Percentiles rank a stretch among this genome's conserved stretches.
Evolutionary conservation across 1,139 yeast genomes (phyloP).

Genomic region (Debaryomyces coudertii): DNA sequence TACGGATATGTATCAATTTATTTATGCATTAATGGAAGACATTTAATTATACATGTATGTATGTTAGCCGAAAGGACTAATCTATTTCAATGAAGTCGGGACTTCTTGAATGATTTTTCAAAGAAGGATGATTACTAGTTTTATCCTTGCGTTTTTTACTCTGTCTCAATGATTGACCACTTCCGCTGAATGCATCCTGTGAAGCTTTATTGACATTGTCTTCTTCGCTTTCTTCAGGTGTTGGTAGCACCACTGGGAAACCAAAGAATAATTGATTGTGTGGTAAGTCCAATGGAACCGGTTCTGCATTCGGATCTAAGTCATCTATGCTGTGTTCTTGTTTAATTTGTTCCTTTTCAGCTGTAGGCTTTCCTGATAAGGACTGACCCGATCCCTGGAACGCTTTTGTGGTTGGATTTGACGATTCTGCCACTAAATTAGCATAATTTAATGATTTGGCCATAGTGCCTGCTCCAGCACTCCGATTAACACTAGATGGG

Average conservation of each 20-base stretch:
- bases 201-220: conserved; percentile 25
- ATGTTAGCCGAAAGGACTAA: conserved; percentile 25
- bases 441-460: conserved; percentile 75
- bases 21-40: background rate
- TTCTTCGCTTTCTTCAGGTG: conserved; percentile 44
- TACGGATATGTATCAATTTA: conserved; percentile 2
- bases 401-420: conserved; percentile 22
- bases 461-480: conserved; percentile 73
- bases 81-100: conserved; percentile 85
- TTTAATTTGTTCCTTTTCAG: conserved; percentile 18
- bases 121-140: conserved; percentile 41
- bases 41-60: conserved; percentile 6
- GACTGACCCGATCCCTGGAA: conserved; percentile 73
- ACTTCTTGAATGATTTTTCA: conserved; percentile 57
- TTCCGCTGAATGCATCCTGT: conserved; percentile 52
- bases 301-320: conserved; percentile 57
- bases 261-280: conserved; percentile 92
- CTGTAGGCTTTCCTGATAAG: conserved; percentile 63
- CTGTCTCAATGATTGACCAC: conserved; percentile 73
- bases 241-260: conserved; percentile 80
- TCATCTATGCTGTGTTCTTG: conserved; percentile 35
- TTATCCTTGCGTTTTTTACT: conserved; percentile 73
- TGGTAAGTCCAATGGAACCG: conserved; percentile 75
- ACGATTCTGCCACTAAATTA: conserved; percentile 51
- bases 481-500: conserved; percentile 39